These are phyloP conservation scores for Strobilomyces echinocephalus DNA, from an alignment of 768 basidiomycete genomes.

Conservation along the genomic window DNA sequence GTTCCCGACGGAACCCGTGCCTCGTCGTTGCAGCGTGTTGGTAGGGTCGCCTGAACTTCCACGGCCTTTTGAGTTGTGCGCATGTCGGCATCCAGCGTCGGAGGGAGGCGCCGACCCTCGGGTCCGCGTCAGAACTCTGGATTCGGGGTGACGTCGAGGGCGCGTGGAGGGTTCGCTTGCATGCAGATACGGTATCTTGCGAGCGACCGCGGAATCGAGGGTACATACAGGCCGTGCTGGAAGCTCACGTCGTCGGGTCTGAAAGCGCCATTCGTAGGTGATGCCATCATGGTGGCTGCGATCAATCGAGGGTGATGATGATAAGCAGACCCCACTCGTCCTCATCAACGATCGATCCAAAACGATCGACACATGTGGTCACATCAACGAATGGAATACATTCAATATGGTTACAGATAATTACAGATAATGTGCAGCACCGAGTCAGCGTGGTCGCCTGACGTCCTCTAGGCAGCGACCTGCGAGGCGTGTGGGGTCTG, in stretches of 20 bases:
- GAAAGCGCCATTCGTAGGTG: neutral
- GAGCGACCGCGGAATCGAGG: neutral
- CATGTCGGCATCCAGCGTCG: neutral
- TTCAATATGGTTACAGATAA: slow-evolving; percentile 8
- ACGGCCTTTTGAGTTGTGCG: neutral
- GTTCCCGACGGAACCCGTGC: slow-evolving; percentile 2
- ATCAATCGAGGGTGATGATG: neutral
- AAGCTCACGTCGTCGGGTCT: neutral
- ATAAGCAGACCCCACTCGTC: neutral
- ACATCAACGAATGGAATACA: neutral
- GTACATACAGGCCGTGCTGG: neutral
- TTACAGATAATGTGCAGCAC: slow-evolving; percentile 8
- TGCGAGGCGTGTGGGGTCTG: neutral
- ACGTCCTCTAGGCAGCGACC: neutral
- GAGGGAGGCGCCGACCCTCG: neutral
- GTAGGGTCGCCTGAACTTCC: slow-evolving; percentile 14
- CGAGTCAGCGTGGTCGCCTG: neutral
- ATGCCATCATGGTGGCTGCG: neutral
- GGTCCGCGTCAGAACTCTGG: slow-evolving; percentile 5
- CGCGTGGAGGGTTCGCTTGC: slow-evolving; percentile 1
- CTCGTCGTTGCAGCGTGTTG: slow-evolving; percentile 25
- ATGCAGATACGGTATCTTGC: neutral
- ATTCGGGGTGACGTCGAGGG: slow-evolving; percentile 4
- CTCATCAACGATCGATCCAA: neutral
- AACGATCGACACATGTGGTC: neutral